Base-by-base conservation (phyloP, 192 early-diverging fungal genomes). In the Backusella psychrophila region DNA sequence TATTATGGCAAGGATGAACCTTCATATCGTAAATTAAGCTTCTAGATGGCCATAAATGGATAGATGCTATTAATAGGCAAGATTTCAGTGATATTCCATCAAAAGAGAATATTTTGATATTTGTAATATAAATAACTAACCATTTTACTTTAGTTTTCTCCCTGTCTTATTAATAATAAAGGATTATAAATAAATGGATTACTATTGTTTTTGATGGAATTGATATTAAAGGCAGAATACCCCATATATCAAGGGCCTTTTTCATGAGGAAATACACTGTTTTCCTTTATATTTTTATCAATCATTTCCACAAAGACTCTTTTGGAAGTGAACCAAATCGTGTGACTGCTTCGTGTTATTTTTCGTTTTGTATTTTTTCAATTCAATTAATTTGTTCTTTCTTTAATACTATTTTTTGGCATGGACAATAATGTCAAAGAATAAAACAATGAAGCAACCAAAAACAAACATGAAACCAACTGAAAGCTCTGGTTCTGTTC, bases 401-500 rank as follows among this genome's bases (percentile, higher is more conserved):
- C 19, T 49, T 29, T 26, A n/a, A 49, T 49, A 49, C 17, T n/a
- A 49, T 19, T 49, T 23, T 21, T 69, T 39, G 68, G 38, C 35
- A 69, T 69, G 70, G 29, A 29, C 21, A 49, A 23, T 71, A 21
- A 71, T 71, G 70, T 49, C 70, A 49, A 44, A 29, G 9, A 19
- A 44, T 21, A 65, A 46, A 38, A 49, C 11, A 26, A 75, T 44
- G 63, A 74, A 42, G 21, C 77, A 66, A 17, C 17, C 34, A 35
- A 35, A 44, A 21, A 44, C 66, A 36, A 21, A 17, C 41, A 49
- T 59, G 14, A 73, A 73, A 9, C 6, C 17, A 29, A 66, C 67
- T 44, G 74, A 75, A 67, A 65, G 41, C 42, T 38, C 42, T 21
- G 74, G 74, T 8, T 73, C 33, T 42, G 72, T 78, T 17, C 71